Percentiles rank a stretch among this genome's conserved stretches.
phyloP scores from a whole-genome alignment of 2,329 filamentous ascomycete species.

The Pseudogymnoascus sp. region DNA sequence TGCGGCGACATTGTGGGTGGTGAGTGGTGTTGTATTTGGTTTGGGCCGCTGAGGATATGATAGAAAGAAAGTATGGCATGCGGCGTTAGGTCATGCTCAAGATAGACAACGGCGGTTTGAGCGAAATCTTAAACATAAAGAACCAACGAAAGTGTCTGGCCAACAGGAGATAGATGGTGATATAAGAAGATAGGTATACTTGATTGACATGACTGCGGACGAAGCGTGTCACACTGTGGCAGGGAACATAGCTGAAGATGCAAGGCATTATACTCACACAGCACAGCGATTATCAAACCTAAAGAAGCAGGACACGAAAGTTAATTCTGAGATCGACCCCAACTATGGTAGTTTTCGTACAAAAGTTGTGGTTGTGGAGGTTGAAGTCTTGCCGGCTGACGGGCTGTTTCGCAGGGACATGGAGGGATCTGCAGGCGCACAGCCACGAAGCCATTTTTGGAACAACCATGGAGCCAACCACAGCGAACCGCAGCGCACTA shows the following conservation, averaged over 20 bases:
- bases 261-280: background rate
- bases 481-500: background rate
- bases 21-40: background rate
- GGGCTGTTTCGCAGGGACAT: background rate
- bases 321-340: background rate
- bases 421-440: background rate
- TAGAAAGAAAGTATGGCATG: background rate
- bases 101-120: background rate
- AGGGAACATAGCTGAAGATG: background rate
- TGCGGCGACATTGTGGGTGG: background rate
- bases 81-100: background rate
- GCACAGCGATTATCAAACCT: background rate
- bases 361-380: background rate
- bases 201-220: background rate
- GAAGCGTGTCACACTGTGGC: background rate
- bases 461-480: background rate
- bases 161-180: background rate
- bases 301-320: background rate
- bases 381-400: background rate
- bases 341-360: background rate
- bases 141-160: background rate
- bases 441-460: conserved; percentile 4
- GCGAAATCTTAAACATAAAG: background rate
- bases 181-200: conserved; percentile 1
- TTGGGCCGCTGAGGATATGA: background rate